Evolutionary conservation across 1,284 basidiomycete species (phyloP), one percentile per base, ranked within the genome.

Genomic region (Melampsora allii-populina): DNA sequence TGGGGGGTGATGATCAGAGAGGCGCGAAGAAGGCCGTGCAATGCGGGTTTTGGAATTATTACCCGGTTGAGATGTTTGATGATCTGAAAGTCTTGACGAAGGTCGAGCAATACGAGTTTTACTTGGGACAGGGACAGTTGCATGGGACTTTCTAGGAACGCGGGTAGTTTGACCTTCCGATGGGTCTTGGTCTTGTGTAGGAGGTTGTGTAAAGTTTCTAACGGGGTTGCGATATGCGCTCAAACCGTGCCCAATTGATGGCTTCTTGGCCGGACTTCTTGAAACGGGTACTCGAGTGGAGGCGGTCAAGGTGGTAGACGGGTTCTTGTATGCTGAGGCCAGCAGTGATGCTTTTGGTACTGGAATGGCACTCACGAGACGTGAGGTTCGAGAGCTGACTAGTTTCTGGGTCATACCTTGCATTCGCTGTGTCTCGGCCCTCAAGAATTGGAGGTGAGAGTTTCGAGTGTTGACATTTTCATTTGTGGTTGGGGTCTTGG

Each of bases 341-440:
- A 61, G 42, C 21, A 50, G 59, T 14, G 56, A 69, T 5, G 61
- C 24, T 24, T 72, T 64, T 12, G 68, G 68, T 19, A 72, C 50
- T 27, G 68, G 68, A 27, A 72, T 72, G 5, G 68, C 42, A 64
- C 68, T 72, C 7, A 63, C 46, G 6, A 60, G 45, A 45, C 68
- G 60, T 19, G 50, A 64, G 31, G 61, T 72, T 24, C 68, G 45
- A 21, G 60, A 64, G 68, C 68, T 72, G 31, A 72, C 68, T 12
- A 72, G n/a, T 58, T 72, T 72, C 33, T 72, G 60, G n/a, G 60
- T 72, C 68, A 72, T 72, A 7, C 61, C 68, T 64, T 72, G 68
- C 68, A 72, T 63, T n/a, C 68, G 60, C 50, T 72, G 58, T 4
- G 68, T 72, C 61, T 72, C 68, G 24, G 68, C 68, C 3, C 68